phyloP scores from a whole-genome alignment of 179 eudicot genomes.

The Kewa caespitosa region DNA sequence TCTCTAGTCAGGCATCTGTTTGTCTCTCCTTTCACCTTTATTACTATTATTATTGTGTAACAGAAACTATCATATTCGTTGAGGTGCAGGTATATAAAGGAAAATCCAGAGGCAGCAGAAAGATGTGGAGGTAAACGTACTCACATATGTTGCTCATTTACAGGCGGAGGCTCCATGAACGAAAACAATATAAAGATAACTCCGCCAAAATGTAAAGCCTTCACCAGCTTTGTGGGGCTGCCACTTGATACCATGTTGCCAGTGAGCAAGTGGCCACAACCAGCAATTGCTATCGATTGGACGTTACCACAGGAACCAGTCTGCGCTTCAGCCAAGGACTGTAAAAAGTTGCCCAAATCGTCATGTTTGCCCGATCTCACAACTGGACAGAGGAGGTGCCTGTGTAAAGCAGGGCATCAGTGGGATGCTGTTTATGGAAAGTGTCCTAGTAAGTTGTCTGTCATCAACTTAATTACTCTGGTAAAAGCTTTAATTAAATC shows the following conservation, averaged over 20 bases:
- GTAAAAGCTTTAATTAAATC: too few species aligned
- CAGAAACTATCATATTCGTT: not conserved
- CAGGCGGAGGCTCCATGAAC: conserved; percentile 31
- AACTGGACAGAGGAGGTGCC: conserved; percentile 34
- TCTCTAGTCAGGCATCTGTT: not conserved
- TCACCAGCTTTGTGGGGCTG: conserved; percentile 28
- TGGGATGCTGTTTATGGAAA: conserved; percentile 42
- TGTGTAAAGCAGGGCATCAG: conserved; percentile 32
- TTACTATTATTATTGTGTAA: not conserved
- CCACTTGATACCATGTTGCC: conserved; percentile 37
- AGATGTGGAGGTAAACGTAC: conserved; percentile 18
- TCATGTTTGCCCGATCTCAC: conserved; percentile 32
- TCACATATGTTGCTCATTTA: conserved; percentile 26
- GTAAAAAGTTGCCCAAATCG: conserved; percentile 38
- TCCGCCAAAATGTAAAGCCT: conserved; percentile 23
- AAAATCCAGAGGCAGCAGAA: conserved; percentile 19
- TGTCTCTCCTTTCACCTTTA: not conserved
- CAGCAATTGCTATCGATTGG: conserved; percentile 59
- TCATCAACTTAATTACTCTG: too few species aligned
- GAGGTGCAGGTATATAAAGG: conserved; percentile 39
- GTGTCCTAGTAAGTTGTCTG: conserved; percentile 39
- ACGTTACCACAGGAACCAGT: conserved; percentile 40
- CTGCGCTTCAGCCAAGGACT: conserved; percentile 40
- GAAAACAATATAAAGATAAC: conserved; percentile 27
- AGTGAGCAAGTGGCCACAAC: conserved; percentile 48